A percentile compares a stretch with the other conserved stretches of the same genome.
phyloP scores from a whole-genome alignment of 768 basidiomycete species.

The Tricholoma hemisulphureum region DNA sequence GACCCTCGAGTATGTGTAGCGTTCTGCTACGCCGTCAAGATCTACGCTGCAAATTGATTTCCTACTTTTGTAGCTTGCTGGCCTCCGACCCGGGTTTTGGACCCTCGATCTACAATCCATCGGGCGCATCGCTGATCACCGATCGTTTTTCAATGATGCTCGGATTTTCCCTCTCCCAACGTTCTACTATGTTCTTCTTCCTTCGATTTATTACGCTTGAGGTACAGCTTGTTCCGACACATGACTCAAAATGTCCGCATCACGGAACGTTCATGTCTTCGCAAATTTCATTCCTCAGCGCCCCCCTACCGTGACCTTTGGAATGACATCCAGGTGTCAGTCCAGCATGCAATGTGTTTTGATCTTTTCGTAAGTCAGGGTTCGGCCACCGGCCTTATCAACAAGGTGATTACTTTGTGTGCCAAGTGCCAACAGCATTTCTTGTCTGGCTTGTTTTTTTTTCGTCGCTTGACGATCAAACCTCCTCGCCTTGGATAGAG shows the following conservation, averaged over 20 bases:
- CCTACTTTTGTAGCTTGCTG: neutral
- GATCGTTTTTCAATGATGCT: slow-evolving; percentile 14
- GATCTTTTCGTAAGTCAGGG: neutral
- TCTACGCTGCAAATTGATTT: slow-evolving; percentile 6
- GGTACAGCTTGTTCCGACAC: neutral
- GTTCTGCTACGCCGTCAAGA: neutral
- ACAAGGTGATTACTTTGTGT: neutral
- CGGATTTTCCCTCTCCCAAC: neutral
- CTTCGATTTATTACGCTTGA: neutral
- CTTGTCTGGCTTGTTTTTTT: neutral
- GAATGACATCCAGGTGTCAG: neutral
- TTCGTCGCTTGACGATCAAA: neutral
- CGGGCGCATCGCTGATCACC: slow-evolving; percentile 15
- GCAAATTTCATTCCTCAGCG: neutral
- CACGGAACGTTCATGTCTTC: neutral
- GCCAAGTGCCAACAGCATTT: neutral
- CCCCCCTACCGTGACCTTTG: neutral
- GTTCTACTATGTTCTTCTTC: neutral
- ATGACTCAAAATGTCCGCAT: neutral
- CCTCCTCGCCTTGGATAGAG: too few species aligned
- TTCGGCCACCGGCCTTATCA: neutral
- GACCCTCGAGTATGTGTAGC: slow-evolving; percentile 5
- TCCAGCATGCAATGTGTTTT: neutral
- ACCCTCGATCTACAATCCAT: neutral
- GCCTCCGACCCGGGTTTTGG: slow-evolving; percentile 4